Conservation (phyloP, 192 early-diverging fungal species). For the Coemansia reversa region DNA sequence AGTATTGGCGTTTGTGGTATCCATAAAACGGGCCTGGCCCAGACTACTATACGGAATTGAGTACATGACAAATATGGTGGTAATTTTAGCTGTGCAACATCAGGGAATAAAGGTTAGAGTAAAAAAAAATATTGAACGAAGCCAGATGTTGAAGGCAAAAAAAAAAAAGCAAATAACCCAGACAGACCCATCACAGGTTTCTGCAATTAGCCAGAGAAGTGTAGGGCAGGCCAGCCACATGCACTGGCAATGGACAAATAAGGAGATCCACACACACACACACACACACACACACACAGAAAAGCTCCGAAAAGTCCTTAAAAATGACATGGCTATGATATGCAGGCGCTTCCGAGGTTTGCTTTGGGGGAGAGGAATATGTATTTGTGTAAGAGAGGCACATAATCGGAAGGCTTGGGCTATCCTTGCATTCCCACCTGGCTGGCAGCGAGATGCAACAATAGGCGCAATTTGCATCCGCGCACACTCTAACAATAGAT, state of each 20-base stretch:
- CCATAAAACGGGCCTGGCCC: constrained; percentile 16
- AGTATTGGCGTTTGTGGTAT: constrained; percentile 27
- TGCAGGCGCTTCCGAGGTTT: background rate
- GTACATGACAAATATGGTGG: background rate
- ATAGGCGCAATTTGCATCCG: background rate
- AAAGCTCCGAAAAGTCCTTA: background rate
- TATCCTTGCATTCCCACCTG: background rate
- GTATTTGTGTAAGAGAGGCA: background rate
- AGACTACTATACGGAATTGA: background rate
- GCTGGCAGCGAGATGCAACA: background rate
- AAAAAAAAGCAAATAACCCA: background rate
- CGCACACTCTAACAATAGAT: background rate
- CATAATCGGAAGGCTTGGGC: constrained; percentile 1
- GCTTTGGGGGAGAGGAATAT: background rate
- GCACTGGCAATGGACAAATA: background rate
- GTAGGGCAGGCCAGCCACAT: background rate
- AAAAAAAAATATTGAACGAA: too few relatives aligned
- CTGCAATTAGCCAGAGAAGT: background rate
- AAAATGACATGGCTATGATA: background rate
- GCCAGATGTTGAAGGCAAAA: background rate
- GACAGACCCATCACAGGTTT: background rate
- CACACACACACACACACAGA: background rate
- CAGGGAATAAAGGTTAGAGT: background rate
- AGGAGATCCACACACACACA: background rate
- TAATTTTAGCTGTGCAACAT: background rate